Conservation (phyloP, 495 filamentous ascomycete species). For the Aspergillus ostianus region DNA sequence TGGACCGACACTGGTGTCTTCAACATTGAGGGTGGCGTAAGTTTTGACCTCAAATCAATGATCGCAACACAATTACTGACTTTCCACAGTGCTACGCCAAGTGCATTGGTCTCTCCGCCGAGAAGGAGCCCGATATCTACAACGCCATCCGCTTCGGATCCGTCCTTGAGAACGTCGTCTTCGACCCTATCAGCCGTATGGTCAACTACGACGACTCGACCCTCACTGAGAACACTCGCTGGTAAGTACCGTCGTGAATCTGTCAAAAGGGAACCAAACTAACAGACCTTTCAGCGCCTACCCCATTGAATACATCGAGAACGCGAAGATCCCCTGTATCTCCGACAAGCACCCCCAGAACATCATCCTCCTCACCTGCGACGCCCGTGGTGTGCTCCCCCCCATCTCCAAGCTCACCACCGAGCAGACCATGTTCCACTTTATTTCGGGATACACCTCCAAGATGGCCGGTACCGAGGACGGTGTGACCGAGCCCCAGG, state of each 20-base stretch:
- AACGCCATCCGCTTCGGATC: constrained; percentile 95
- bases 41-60: background rate
- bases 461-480: constrained; percentile 99
- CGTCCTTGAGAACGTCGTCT: constrained; percentile 97
- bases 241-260: constrained; percentile 23
- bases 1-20: constrained; percentile 96
- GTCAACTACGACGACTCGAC: constrained; percentile 96
- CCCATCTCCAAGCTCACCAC: constrained; percentile 96
- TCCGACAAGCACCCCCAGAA: constrained; percentile 86
- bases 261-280: background rate
- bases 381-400: constrained; percentile 94
- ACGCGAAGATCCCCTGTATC: constrained; percentile 96
- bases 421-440: constrained; percentile 99
- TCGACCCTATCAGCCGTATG: constrained; percentile 81
- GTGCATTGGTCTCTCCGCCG: constrained; percentile 93
- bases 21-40: constrained; percentile 91
- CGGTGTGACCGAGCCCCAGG: constrained; percentile 92
- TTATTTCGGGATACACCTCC: constrained; percentile 98
- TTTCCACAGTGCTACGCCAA: constrained; percentile 80
- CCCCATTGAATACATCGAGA: constrained; percentile 97
- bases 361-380: constrained; percentile 97
- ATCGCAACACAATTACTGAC: background rate
- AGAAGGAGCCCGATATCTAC: constrained; percentile 99
- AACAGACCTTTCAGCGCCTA: constrained; percentile 62
- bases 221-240: constrained; percentile 96